Conservation (phyloP, 148 eudicot species). For the Talinum fruticosum region DNA sequence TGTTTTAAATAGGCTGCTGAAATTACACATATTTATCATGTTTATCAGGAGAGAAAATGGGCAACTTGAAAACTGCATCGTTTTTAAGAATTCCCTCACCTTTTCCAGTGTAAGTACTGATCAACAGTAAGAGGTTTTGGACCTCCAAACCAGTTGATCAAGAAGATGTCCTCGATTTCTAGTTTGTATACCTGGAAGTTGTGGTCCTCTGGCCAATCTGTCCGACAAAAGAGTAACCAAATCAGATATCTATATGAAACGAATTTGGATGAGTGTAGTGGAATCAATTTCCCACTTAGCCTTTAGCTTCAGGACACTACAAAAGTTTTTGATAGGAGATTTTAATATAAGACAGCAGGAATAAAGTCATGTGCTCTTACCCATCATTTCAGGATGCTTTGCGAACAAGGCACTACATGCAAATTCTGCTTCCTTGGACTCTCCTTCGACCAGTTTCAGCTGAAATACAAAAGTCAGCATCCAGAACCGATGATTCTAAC, state of each 20-base stretch:
- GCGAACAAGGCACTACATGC: constrained; percentile 61
- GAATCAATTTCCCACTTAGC: too few relatives aligned
- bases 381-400: constrained; percentile 85
- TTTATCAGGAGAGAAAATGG: neutral
- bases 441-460: constrained; percentile 50
- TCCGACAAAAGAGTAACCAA: constrained; percentile 11
- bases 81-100: constrained; percentile 35
- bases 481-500: neutral
- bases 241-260: neutral
- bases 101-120: constrained; percentile 55
- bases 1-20: neutral
- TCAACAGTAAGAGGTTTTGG: constrained; percentile 84
- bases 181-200: constrained; percentile 67
- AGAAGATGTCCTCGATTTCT: constrained; percentile 57
- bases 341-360: neutral
- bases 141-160: constrained; percentile 90
- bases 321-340: neutral
- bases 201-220: constrained; percentile 85
- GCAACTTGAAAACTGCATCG: neutral
- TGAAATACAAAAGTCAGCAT: constrained; percentile 28
- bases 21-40: too few relatives aligned
- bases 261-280: too few relatives aligned
- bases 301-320: neutral
- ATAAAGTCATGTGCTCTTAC: constrained; percentile 24
- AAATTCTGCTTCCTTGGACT: constrained; percentile 52